Evolutionary conservation across 108 stramenopile species (phyloP), one percentile per base, ranked within the genome.

Genomic region (Cyclotella atomus): DNA sequence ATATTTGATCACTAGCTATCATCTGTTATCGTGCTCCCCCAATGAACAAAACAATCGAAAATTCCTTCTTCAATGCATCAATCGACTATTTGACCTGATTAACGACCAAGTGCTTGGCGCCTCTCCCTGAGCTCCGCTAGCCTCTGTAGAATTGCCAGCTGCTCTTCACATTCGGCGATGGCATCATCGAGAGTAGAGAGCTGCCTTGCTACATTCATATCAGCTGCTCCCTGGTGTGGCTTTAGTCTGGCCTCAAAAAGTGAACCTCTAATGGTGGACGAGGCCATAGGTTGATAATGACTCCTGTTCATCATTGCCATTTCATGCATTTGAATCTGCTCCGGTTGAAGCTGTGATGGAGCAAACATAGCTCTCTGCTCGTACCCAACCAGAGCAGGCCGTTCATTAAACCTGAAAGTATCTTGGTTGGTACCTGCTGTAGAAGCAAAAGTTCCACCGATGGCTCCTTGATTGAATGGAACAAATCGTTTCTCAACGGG

Each of bases 61-160:
- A n/a, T n/a, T n/a, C n/a, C n/a, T n/a, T n/a, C n/a, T n/a, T n/a
- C n/a, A n/a, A n/a, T n/a, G n/a, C n/a, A n/a, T n/a, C n/a, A n/a
- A n/a, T n/a, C n/a, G n/a, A n/a, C n/a, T n/a, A n/a, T n/a, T n/a
- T n/a, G n/a, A n/a, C n/a, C n/a, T n/a, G n/a, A n/a, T 41, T 41
- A 41, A 41, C 38, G 38, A 41, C 38, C 47, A 19, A 49, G 47
- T 4, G n/a, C 47, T 49, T 17, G 9, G n/a, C 47, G 47, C n/a
- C n/a, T 49, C 47, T 49, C 47, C n/a, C n/a, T 49, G 10, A 49
- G n/a, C 4, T 9, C n/a, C 47, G 4, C n/a, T 17, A 49, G n/a
- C 47, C 47, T 49, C 17, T 49, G 47, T n/a, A 49, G 47, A 49
- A 49, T 49, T 12, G 47, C 47, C 47, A 49, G n/a, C 47, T 49